Base-by-base conservation (phyloP, 2,329 filamentous ascomycete species). In the Penicillium sp. region DNA sequence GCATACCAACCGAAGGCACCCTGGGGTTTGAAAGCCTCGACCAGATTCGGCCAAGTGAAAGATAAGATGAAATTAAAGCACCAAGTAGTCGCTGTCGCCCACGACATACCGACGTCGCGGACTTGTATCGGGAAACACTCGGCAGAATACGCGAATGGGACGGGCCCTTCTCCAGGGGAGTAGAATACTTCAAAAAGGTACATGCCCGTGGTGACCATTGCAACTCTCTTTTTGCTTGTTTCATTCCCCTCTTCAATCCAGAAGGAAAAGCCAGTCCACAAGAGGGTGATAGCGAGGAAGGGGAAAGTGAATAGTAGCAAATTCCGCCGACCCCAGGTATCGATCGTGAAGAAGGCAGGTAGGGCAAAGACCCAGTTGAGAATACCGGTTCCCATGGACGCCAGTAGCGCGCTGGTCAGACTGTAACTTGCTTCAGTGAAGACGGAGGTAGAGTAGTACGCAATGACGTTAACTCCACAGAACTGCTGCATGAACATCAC, bases 281-380 rank as follows among this genome's bases (percentile, higher is more conserved):
- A 72, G 0, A 82, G 69, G 50, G 73, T 77, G 40, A 80, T 69
- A 6, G 75, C 74, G 77, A 89, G 85, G 42, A 87, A 76, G 0
- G 86, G 86, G 65, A 88, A 87, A 0, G 86, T 89, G 7, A 81
- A 80, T 1, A 88, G 75, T 1, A 88, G 77, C 6, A 89, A 75
- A 60, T 85, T 86, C 5, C 86, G 80, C 2, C 87, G 81, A 6
- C 86, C 87, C 64, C 84, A 88, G 0, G 81, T 86, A 68, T 89
- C 86, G 53, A 89, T 88, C 0, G 85, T 88, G 65, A 85, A 84
- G 54, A 88, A 79, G 1, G 85, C 85, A 0, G 85, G 84, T 10
- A 87, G 72, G 0, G 86, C 85, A 62, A 88, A 88, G 25, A 88
- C 72, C 75, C 83, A 88, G 67, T 89, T 88, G 67, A 88, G 78